Percentiles rank a stretch among this genome's conserved stretches.
Evolutionary conservation across 371 early-diverging fungal species (phyloP).

Genomic region (Apophysomyces trapeziformis): DNA sequence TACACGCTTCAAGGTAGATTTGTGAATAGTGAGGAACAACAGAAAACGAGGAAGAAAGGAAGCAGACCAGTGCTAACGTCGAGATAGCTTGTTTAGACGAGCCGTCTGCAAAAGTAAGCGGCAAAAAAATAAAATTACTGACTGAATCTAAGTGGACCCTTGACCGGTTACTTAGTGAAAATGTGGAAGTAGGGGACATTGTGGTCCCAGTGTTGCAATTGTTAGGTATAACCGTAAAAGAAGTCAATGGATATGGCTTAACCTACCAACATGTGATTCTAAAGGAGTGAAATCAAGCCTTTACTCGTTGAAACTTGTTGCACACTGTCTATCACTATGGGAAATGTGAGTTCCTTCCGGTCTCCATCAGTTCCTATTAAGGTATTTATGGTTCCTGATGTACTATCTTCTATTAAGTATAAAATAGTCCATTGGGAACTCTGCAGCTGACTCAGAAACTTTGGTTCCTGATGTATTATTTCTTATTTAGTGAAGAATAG

Average conservation of each 20-base stretch:
- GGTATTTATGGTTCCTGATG: no score
- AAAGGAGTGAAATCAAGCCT: conserved; percentile 1
- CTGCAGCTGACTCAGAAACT: no score
- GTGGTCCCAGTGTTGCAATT: conserved; percentile 7
- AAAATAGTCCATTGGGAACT: no score
- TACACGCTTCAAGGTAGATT: conserved; percentile 10
- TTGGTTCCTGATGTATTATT: no score
- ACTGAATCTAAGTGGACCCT: conserved; percentile 8
- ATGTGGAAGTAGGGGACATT: neutral
- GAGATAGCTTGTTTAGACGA: conserved; percentile 7
- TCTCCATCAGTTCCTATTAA: no score
- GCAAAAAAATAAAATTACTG: neutral
- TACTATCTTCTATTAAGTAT: no score
- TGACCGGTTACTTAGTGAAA: neutral
- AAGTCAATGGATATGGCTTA: neutral
- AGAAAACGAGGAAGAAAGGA: neutral
- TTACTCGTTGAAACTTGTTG: neutral
- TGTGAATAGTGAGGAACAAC: neutral
- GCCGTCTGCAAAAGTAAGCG: neutral
- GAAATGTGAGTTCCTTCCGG: no score
- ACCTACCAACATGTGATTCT: neutral
- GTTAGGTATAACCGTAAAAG: neutral
- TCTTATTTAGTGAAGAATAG: no score
- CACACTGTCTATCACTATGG: conserved; percentile 8
- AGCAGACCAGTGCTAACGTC: neutral